phyloP scores from a whole-genome alignment of 2,329 filamentous ascomycete genomes.

The Colletotrichum spinosum region DNA sequence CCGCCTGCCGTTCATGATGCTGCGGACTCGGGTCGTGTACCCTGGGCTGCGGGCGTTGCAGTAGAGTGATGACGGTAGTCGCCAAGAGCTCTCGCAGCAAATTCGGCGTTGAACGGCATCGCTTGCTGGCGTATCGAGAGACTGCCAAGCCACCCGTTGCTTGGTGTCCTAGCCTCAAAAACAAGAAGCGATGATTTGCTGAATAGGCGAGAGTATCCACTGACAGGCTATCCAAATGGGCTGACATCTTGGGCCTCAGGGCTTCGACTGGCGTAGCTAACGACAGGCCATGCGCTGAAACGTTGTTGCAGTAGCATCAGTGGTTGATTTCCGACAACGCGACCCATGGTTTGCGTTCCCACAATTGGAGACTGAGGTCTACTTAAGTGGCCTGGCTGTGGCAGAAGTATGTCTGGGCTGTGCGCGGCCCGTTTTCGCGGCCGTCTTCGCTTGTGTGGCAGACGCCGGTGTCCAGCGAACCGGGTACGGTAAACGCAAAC shows the following conservation, averaged over 20 bases:
- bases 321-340: conserved; percentile 9
- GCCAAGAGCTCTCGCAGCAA: conserved; percentile 16
- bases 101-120: conserved; percentile 9
- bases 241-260: conserved; percentile 4
- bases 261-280: conserved; percentile 2
- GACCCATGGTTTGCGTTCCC: conserved; percentile 4
- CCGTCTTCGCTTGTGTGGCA: conserved; percentile 15
- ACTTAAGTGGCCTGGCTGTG: conserved; percentile 25
- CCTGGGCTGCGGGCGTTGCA: conserved; percentile 25
- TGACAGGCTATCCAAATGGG: not conserved
- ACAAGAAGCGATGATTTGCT: not conserved
- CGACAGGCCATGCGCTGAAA: not conserved
- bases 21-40: not conserved
- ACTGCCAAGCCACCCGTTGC: conserved; percentile 9
- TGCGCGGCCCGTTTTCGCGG: conserved; percentile 30
- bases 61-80: conserved; percentile 23
- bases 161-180: not conserved
- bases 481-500: not conserved
- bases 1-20: not conserved
- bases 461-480: conserved; percentile 12
- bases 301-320: not conserved
- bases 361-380: not conserved
- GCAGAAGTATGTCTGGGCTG: conserved; percentile 10
- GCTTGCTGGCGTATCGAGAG: conserved; percentile 22
- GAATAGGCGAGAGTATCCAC: conserved; percentile 8